These are phyloP conservation scores for Stachybotrys echinatus DNA, from an alignment of 2,329 filamentous ascomycete species.

Conservation along the genomic window DNA sequence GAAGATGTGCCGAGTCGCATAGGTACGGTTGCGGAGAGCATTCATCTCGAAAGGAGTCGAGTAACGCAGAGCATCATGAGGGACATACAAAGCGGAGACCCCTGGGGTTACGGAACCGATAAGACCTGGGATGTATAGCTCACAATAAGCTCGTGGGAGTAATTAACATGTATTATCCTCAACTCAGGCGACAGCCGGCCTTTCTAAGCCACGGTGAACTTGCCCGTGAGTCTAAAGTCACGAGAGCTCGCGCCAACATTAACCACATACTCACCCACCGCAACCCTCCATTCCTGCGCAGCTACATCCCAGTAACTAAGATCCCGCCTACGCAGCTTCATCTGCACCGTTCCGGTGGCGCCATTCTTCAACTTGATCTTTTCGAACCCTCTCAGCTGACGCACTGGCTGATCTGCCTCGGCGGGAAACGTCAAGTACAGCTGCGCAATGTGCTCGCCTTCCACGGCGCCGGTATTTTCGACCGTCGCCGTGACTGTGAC, in stretches of 20 bases:
- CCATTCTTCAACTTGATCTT: not conserved
- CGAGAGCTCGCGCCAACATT: slow-evolving; percentile 20
- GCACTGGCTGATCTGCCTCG: not conserved
- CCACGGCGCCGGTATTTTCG: not conserved
- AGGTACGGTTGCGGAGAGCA: not conserved
- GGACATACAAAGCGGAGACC: slow-evolving; percentile 9
- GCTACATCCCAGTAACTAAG: not conserved
- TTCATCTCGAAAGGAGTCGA: slow-evolving; percentile 11
- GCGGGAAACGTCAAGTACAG: not conserved
- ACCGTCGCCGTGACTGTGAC: not conserved
- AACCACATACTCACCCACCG: slow-evolving; percentile 8
- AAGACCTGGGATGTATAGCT: not conserved
- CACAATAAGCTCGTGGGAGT: no score
- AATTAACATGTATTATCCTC: no score
- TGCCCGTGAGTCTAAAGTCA: slow-evolving; percentile 14
- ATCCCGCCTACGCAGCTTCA: not conserved
- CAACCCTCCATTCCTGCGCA: not conserved
- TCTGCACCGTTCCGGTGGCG: not conserved
- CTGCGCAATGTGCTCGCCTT: not conserved
- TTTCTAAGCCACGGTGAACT: slow-evolving; percentile 15
- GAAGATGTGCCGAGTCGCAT: slow-evolving; percentile 1
- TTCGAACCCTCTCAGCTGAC: not conserved
- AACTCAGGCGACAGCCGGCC: no score
- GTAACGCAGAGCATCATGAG: slow-evolving; percentile 15
- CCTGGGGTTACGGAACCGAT: not conserved